Base-by-base conservation (phyloP, 208 protist species). In the Leishmania tropica region DNA sequence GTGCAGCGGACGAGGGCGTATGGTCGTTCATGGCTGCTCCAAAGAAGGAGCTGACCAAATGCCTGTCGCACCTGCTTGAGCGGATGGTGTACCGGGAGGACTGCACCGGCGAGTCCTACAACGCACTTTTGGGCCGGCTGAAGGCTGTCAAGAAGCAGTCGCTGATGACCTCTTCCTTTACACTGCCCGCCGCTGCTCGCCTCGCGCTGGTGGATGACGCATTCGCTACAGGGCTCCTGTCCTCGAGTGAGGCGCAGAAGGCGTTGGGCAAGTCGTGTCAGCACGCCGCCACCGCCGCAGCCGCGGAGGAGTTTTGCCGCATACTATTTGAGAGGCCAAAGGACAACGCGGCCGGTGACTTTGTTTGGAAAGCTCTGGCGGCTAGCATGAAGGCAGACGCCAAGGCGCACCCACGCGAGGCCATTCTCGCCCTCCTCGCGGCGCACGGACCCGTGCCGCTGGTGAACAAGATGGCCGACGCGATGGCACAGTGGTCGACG, bases 11-110 rank as follows among this genome's bases (percentile, higher is more conserved):
- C 79, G 60, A 81, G 8, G 78, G 74, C 13, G 42, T 93, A 42
- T 93, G 91, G 87, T 83, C 81, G 3, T 85, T 93, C 67, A n/a
- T 31, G 3, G 71, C 77, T 79, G 73, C 51, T 7, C 85, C 86
- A 19, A 79, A 82, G 40, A 83, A 87, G 48, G 68, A 84, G n/a
- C 79, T 94, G 48, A 70, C 75, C n/a, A 78, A 75, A 48, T 48
- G 80, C 28, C 79, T 95, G 24, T 87, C 90, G 28, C 71, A 79
- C 28, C 83, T 97, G 45, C 80, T 97, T 28, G 92, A 97, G 54
- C 78, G 90, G 19, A 78, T 97, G 64, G 76, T 94, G 62, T 97
- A 96, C 80, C 90, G 94, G 17, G 88, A 90, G 68, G 94, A 97
- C 80, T 91, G 86, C 80, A 90, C 67, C 10, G 91, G 81, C 3